Base-by-base conservation (phyloP, 2,329 filamentous ascomycete genomes). In the Ophiostoma ips region DNA sequence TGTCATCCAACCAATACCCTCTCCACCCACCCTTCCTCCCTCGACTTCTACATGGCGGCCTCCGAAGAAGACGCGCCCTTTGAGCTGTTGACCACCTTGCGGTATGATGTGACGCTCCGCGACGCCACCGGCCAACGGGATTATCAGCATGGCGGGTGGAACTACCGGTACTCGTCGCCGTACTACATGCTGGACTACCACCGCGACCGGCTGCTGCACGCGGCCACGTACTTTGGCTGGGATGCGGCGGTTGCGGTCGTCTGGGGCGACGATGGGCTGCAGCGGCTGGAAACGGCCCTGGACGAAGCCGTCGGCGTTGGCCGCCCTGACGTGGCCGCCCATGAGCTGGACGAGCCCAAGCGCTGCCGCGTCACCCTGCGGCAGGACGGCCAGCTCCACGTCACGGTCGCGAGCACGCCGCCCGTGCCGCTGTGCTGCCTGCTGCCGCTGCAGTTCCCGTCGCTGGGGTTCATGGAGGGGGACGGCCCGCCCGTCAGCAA, bases 161-260 rank as follows among this genome's bases (percentile, higher is more conserved):
- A 79, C 58, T 70, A 68, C 57, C 55, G 59, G 24, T 65, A 69
- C 24, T 60, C 67, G 7, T 84, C 79, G 9, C 76, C 81, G 0
- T 81, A 87, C 57, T 94, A 94, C 64, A 87, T 94, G 73, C 74
- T 92, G 15, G 71, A 79, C 52, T 81, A 82, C 57, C 88, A 95
- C 63, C 77, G 79, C 43, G 83, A 89, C 61, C 82, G 88, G 49
- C 75, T 95, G 61, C 70, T 87, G n/a, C 73, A 68, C 51, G 79
- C 77, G 13, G 77, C 78, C 5, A 62, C 58, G 5, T 61, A 81
- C 56, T 83, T 76, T 68, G 59, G 64, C 6, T 83, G 77, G 77
- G 57, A 64, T 2, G 53, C 59, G 3, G 77, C 71, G 0, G 56
- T 73, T 10, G 58, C 66, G 1, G 55, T 58, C 4, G 63, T 82